phyloP scores from a whole-genome alignment of 1,139 yeast genomes.

The Insectozyma bohioensis region DNA sequence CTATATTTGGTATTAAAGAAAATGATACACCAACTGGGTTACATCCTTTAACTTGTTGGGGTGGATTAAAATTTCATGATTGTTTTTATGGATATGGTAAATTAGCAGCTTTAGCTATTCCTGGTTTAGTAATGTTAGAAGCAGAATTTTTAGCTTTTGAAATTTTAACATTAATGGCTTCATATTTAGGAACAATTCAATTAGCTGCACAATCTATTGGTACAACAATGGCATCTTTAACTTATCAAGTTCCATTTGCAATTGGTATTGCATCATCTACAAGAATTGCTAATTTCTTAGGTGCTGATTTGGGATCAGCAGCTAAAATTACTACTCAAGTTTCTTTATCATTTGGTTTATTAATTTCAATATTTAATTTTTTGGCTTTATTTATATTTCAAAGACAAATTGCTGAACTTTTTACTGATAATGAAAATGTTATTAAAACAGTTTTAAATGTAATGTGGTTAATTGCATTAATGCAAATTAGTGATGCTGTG shows the following conservation, averaged over 20 bases:
- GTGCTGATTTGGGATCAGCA: slow-evolving; percentile 50
- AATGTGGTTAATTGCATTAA: slow-evolving; percentile 54
- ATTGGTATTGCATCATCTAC: slow-evolving; percentile 62
- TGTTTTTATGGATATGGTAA: slow-evolving; percentile 49
- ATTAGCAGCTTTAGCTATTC: slow-evolving; percentile 50
- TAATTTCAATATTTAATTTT: slow-evolving; percentile 42
- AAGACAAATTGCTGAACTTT: slow-evolving; percentile 34
- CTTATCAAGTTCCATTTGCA: slow-evolving; percentile 57
- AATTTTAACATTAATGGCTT: slow-evolving; percentile 53
- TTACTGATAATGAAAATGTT: slow-evolving; percentile 44
- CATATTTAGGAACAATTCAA: slow-evolving; percentile 53
- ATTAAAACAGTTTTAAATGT: slow-evolving; percentile 38
- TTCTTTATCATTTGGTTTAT: slow-evolving; percentile 43
- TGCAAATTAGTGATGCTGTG: slow-evolving; percentile 58
- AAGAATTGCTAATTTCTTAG: slow-evolving; percentile 57
- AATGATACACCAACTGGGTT: slow-evolving; percentile 41
- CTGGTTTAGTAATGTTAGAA: slow-evolving; percentile 59
- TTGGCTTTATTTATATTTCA: slow-evolving; percentile 39
- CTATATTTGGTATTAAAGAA: slow-evolving; percentile 36
- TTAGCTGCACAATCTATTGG: slow-evolving; percentile 62
- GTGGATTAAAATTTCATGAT: slow-evolving; percentile 26
- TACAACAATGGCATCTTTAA: slow-evolving; percentile 53
- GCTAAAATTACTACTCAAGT: slow-evolving; percentile 49
- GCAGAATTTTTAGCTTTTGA: slow-evolving; percentile 62
- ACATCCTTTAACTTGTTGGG: slow-evolving; percentile 48